Conservation (phyloP, 768 basidiomycete species). For the Collybia mongolica region DNA sequence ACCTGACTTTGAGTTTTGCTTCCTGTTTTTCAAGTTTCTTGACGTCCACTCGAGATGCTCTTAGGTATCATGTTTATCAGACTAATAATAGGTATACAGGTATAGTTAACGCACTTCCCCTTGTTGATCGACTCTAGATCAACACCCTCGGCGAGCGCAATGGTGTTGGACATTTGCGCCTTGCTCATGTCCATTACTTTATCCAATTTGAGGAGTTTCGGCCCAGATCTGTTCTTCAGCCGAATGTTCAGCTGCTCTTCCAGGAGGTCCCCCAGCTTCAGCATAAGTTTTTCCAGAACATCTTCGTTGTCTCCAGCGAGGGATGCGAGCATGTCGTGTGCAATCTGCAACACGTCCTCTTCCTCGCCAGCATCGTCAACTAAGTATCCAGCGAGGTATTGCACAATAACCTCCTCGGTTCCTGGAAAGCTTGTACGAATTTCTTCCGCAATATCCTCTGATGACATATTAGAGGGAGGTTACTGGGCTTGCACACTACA, state of each 20-base stretch:
- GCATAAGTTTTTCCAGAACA: constrained; percentile 67
- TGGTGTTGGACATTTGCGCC: constrained; percentile 74
- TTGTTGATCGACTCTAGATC: constrained; percentile 92
- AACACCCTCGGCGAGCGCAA: constrained; percentile 78
- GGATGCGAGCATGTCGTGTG: constrained; percentile 74
- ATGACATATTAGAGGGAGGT: constrained; percentile 45
- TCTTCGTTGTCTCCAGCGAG: constrained; percentile 60
- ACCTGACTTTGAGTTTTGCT: constrained; percentile 81
- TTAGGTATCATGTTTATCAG: constrained; percentile 25
- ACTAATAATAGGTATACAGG: constrained; percentile 9
- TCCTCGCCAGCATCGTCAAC: constrained; percentile 89
- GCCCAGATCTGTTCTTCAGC: constrained; percentile 56
- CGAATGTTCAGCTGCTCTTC: constrained; percentile 63
- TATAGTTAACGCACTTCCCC: constrained; percentile 65
- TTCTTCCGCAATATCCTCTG: constrained; percentile 76
- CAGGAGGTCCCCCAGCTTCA: constrained; percentile 57
- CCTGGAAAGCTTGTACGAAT: constrained; percentile 69
- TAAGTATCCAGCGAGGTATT: constrained; percentile 85
- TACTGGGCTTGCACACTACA: background rate
- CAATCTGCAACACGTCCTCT: constrained; percentile 80
- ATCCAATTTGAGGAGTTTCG: constrained; percentile 74
- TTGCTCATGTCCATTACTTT: constrained; percentile 90
- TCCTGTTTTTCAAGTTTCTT: constrained; percentile 97
- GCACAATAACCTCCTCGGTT: constrained; percentile 82
- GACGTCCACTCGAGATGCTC: constrained; percentile 89